Evolutionary conservation across 2,329 filamentous ascomycete species (phyloP).

Genomic region (Sporothrix variecibatus): DNA sequence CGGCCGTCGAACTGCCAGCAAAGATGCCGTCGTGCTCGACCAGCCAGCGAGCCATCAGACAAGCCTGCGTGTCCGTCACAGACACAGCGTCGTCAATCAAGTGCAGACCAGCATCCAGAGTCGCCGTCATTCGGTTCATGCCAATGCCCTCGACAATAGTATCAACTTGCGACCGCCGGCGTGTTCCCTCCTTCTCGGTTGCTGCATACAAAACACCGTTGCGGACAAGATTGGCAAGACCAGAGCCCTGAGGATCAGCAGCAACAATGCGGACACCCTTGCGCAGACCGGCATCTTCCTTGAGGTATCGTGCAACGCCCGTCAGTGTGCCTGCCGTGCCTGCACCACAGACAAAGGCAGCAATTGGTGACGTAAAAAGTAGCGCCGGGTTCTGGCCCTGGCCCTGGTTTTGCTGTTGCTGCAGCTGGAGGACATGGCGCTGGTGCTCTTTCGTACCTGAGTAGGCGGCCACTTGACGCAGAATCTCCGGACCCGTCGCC

Average conservation of each 20-base stretch:
- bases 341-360: conserved; percentile 90
- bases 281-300: conserved; percentile 61
- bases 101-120: conserved; percentile 85
- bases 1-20: conserved; percentile 89
- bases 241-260: conserved; percentile 92
- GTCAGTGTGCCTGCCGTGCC: conserved; percentile 93
- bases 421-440: neutral
- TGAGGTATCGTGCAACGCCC: conserved; percentile 81
- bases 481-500: conserved; percentile 88
- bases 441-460: neutral
- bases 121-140: conserved; percentile 89
- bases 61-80: conserved; percentile 85
- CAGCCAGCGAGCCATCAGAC: conserved; percentile 92
- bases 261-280: conserved; percentile 70
- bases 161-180: conserved; percentile 88
- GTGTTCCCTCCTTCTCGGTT: conserved; percentile 87
- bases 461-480: conserved; percentile 62
- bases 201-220: conserved; percentile 94
- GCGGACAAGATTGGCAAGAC: conserved; percentile 86
- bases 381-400: neutral
- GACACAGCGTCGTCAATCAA: conserved; percentile 87
- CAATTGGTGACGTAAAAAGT: conserved; percentile 47
- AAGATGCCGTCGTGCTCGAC: conserved; percentile 96
- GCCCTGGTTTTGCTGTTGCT: neutral
- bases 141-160: conserved; percentile 95